Evolutionary conservation across 805 yeast genomes (phyloP).

Genomic region (Suhomyces tanzawaensis): DNA sequence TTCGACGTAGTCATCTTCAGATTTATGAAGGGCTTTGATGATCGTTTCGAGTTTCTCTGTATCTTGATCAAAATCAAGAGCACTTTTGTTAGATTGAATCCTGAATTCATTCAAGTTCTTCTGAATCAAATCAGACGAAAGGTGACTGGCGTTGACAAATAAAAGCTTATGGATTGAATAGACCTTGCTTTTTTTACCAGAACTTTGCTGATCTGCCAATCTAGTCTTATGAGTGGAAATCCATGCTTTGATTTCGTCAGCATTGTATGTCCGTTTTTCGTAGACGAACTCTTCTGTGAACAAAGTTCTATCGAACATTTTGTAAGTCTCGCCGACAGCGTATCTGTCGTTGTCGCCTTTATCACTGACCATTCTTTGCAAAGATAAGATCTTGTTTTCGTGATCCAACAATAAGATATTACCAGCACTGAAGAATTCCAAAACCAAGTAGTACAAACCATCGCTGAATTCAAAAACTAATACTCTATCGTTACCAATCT

Average conservation of each 20-base stretch:
- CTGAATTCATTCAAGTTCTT: conserved; percentile 48
- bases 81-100: conserved; percentile 44
- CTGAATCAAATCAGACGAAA: conserved; percentile 77
- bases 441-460: conserved; percentile 70
- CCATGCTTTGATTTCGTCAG: conserved; percentile 39
- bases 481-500: conserved; percentile 79
- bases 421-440: conserved; percentile 96
- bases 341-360: conserved; percentile 60
- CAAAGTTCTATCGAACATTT: conserved; percentile 53
- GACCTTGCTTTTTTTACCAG: conserved; percentile 39
- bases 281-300: conserved; percentile 28
- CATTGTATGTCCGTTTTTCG: conserved; percentile 20
- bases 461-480: conserved; percentile 82
- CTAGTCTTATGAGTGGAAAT: conserved; percentile 30
- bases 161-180: conserved; percentile 67
- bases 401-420: conserved; percentile 77
- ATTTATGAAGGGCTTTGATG: conserved; percentile 42
- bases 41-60: conserved; percentile 29
- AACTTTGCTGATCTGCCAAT: conserved; percentile 13
- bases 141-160: conserved; percentile 65
- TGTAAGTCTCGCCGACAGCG: conserved; percentile 74
- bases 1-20: conserved; percentile 43
- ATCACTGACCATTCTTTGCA: conserved; percentile 78
- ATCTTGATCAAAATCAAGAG: conserved; percentile 27
- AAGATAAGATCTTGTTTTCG: conserved; percentile 60